phyloP scores from a whole-genome alignment of 495 filamentous ascomycete genomes.

The Daldinia caldariorum region DNA sequence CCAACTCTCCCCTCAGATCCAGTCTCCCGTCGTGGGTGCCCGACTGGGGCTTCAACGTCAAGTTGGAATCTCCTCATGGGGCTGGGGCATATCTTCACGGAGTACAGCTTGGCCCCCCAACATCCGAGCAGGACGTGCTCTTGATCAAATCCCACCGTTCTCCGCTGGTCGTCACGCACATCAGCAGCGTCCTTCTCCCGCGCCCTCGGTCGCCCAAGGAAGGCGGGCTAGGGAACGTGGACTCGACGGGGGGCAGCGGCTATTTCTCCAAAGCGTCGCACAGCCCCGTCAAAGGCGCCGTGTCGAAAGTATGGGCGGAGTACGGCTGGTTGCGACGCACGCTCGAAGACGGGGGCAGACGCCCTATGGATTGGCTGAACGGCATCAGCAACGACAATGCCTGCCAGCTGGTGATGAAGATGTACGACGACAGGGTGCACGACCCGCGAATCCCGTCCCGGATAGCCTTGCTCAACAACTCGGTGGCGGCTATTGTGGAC shows the following conservation, averaged over 20 bases:
- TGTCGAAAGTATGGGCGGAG: constrained; percentile 1
- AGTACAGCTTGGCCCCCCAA: neutral
- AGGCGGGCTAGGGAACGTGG: neutral
- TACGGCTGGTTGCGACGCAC: neutral
- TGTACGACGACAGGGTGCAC: neutral
- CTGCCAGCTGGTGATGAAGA: neutral
- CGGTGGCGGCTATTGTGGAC: neutral
- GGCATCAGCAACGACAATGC: neutral
- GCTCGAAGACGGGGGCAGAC: neutral
- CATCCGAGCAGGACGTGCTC: neutral
- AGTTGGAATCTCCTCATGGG: no score
- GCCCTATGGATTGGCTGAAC: neutral
- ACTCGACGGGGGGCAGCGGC: neutral
- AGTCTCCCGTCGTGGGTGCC: constrained; percentile 26
- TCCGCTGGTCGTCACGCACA: neutral
- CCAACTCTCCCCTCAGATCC: constrained; percentile 9
- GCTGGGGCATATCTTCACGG: no score
- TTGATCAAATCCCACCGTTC: neutral
- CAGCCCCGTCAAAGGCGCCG: neutral
- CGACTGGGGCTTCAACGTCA: constrained; percentile 12
- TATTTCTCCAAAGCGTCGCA: neutral
- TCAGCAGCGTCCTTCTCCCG: neutral
- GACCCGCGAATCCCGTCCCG: neutral
- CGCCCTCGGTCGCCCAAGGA: neutral
- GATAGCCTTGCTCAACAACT: constrained; percentile 6